phyloP scores from a whole-genome alignment of 1,284 basidiomycete species.

The Naganishia sp. region DNA sequence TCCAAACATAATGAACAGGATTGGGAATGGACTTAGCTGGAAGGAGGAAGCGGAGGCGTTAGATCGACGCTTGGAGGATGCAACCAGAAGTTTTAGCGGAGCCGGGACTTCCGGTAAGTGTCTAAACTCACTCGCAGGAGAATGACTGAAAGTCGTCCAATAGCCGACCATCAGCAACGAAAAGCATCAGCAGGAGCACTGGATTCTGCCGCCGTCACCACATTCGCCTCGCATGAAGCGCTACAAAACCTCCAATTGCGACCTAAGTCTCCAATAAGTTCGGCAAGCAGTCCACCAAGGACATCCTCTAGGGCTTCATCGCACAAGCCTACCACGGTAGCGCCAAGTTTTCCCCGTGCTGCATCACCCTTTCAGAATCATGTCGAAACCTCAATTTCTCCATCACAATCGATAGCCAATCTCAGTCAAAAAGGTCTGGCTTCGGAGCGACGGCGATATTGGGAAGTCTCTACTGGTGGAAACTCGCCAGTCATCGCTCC shows the following conservation, averaged over 20 bases:
- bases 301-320: conserved; percentile 4
- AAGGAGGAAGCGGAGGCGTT: too few species aligned
- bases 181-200: neutral
- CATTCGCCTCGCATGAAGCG: too few species aligned
- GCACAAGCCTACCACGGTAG: neutral
- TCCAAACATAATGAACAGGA: too few species aligned
- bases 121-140: neutral
- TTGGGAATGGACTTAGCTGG: too few species aligned
- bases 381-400: conserved; percentile 8
- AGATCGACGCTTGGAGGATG: too few species aligned
- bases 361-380: conserved; percentile 9
- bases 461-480: neutral
- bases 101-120: neutral
- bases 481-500: neutral
- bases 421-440: conserved; percentile 22
- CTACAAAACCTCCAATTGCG: neutral
- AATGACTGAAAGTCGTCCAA: too few species aligned
- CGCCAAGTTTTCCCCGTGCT: neutral
- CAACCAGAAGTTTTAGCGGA: too few species aligned
- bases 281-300: neutral
- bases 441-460: conserved; percentile 8
- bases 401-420: conserved; percentile 22
- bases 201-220: neutral
- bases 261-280: neutral
- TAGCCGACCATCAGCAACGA: neutral